Percentiles rank a stretch among this genome's conserved stretches.
These are phyloP conservation scores for Monotropa hypopitys DNA, from an alignment of 179 eudicot species.

Conservation along the genomic window DNA sequence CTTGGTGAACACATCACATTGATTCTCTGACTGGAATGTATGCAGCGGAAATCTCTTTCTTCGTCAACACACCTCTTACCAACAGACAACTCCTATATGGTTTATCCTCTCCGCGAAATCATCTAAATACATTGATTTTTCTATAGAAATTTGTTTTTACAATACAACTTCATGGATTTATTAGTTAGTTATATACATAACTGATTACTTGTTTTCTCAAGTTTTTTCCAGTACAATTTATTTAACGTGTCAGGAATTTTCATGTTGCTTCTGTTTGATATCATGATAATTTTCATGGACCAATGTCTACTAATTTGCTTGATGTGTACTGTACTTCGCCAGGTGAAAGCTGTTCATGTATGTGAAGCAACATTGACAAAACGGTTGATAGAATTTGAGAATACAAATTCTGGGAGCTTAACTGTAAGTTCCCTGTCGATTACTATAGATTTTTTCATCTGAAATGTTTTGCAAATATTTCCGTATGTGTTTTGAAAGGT, in stretches of 20 bases:
- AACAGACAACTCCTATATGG: not conserved
- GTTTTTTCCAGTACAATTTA: not conserved
- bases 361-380: slow-evolving; percentile 56
- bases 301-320: not conserved
- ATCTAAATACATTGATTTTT: not conserved
- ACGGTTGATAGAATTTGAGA: slow-evolving; percentile 47
- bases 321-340: not conserved
- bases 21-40: not conserved
- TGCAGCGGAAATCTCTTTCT: not conserved
- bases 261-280: not conserved
- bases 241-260: not conserved
- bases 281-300: not conserved
- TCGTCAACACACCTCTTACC: not conserved
- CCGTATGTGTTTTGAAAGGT: not conserved
- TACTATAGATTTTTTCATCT: not conserved
- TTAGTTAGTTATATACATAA: not conserved
- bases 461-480: not conserved
- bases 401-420: slow-evolving; percentile 41
- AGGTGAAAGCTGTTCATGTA: slow-evolving; percentile 40
- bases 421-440: slow-evolving; percentile 21
- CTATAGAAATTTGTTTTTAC: not conserved
- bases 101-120: not conserved
- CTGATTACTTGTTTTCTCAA: not conserved
- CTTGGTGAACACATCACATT: not conserved
- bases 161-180: not conserved